Evolutionary conservation across 805 yeast species (phyloP), one percentile per base, ranked within the genome.

Genomic region (Wickerhamiella sorbophila): DNA sequence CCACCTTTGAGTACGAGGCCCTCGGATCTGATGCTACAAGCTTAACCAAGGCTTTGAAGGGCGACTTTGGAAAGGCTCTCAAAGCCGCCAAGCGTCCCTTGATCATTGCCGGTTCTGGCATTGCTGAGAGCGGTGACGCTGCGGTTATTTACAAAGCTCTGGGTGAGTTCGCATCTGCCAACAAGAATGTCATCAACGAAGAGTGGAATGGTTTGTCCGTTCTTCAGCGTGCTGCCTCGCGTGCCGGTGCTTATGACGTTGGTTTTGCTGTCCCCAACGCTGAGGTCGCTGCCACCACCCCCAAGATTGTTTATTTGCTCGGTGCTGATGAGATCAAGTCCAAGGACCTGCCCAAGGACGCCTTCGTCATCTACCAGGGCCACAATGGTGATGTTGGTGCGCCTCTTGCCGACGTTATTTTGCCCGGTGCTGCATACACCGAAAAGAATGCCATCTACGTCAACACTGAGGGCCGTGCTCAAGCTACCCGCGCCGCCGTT

Each of bases 351-450:
- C 93, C 94, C 50, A 67, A 69, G 59, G 91, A 83, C 58, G 84
- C 94, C 3, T 84, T 83, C 59, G 94, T 84, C 24, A 77, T 83
- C 41, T 83, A 83, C 65, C 85, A 83, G 65, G 94, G 94, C 43
- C 94, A 84, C 63, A 94, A 83, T 63, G 94, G 94, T 64, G 94
- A 83, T 53, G 61, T 72, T 18, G 94, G 94, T 52, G 94, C 94
- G 22, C 77, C 88, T 6, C 72, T 75, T 52, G 94, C 94, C 36
- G 94, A 83, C 60, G 93, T 83, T 36, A 72, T 83, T 45, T 71
- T 83, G 51, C 94, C 94, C 36, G 87, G 87, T 38, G 71, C 87
- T 29, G 94, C 94, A 32, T 84, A 79, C 71, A 84, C 94, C 32
- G 94, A 83, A 62, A 84, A 83, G 63, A 66, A 76, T 21, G 86